Conservation (phyloP, 352 stramenopile species). For the Phytophthora hibernalis region DNA sequence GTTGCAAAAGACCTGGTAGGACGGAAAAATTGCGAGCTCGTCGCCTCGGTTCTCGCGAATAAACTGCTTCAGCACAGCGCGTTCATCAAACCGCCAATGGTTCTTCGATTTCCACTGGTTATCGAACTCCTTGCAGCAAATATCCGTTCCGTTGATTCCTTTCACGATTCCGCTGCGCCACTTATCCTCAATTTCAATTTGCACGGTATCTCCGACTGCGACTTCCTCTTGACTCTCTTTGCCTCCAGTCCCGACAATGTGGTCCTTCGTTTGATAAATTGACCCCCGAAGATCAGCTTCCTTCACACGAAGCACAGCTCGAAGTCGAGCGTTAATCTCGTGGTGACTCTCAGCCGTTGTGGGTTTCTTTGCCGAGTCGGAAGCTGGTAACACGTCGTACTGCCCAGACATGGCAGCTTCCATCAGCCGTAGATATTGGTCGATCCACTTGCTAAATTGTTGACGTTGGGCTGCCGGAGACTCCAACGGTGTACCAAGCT, state of each 20-base stretch:
- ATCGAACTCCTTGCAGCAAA: slow-evolving; percentile 7
- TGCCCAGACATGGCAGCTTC: slow-evolving; percentile 43
- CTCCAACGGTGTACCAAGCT: slow-evolving; percentile 40
- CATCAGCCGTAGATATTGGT: slow-evolving; percentile 45
- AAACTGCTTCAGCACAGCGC: slow-evolving; percentile 30
- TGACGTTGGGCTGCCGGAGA: slow-evolving; percentile 35
- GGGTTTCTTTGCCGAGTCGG: not conserved
- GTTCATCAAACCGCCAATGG: slow-evolving; percentile 14
- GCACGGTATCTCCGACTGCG: slow-evolving; percentile 26
- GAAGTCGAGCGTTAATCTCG: slow-evolving; percentile 25
- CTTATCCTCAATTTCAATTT: slow-evolving; percentile 16
- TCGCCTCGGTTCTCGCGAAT: slow-evolving; percentile 46
- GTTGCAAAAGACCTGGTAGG: slow-evolving; percentile 53
- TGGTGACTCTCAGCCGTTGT: not conserved
- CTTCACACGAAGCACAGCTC: slow-evolving; percentile 39
- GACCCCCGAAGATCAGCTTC: slow-evolving; percentile 31
- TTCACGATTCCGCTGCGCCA: slow-evolving; percentile 21
- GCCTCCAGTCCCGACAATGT: not conserved
- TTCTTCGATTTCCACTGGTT: not conserved
- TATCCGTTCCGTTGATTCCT: slow-evolving; percentile 4
- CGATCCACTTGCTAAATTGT: slow-evolving; percentile 41
- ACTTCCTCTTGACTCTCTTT: slow-evolving; percentile 20
- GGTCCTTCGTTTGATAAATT: slow-evolving; percentile 28
- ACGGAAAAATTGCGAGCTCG: slow-evolving; percentile 49
- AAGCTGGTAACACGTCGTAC: slow-evolving; percentile 31